phyloP scores from a whole-genome alignment of 345 rosid species.

The Combretum micranthum region DNA sequence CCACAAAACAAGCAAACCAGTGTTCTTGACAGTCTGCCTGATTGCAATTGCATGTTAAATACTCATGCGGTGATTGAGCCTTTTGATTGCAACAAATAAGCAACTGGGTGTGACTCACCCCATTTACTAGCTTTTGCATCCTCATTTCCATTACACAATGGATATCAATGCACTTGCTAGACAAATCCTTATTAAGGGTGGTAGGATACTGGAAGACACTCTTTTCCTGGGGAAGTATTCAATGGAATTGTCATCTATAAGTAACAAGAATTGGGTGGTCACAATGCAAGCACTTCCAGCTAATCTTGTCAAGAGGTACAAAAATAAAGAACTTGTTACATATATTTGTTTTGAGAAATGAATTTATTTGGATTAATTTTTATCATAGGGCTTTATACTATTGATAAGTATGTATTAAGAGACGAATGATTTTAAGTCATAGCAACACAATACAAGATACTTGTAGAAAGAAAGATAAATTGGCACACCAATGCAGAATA shows the following conservation, averaged over 20 bases:
- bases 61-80: constrained; percentile 61
- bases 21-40: too few species aligned
- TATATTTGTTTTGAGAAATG: too few species aligned
- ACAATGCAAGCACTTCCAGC: constrained; percentile 55
- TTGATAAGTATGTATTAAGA: too few species aligned
- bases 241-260: constrained; percentile 51
- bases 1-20: too few species aligned
- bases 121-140: constrained; percentile 51
- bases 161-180: constrained; percentile 56
- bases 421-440: too few species aligned
- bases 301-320: constrained; percentile 59
- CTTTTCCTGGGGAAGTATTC: constrained; percentile 50
- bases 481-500: too few species aligned
- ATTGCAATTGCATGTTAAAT: constrained; percentile 29
- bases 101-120: constrained; percentile 67
- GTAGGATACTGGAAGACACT: constrained; percentile 40
- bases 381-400: too few species aligned
- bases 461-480: too few species aligned
- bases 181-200: constrained; percentile 45
- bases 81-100: constrained; percentile 58
- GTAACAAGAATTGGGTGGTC: constrained; percentile 43
- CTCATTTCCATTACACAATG: constrained; percentile 68
- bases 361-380: too few species aligned
- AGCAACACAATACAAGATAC: too few species aligned
- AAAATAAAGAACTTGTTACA: neutral